phyloP scores from a whole-genome alignment of 2,329 filamentous ascomycete species.

The Penicillium decumbens region DNA sequence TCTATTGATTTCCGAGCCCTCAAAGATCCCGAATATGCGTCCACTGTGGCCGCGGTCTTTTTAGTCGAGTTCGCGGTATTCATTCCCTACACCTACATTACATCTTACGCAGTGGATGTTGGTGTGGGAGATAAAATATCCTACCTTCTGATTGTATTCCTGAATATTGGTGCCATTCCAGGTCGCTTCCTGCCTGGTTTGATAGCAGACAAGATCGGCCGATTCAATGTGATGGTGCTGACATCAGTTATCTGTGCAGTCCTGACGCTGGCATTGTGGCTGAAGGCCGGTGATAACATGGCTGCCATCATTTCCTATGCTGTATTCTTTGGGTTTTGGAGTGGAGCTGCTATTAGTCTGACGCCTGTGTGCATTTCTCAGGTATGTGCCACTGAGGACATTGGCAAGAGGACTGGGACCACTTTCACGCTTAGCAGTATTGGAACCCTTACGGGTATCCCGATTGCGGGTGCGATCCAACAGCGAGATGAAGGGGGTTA shows the following conservation, averaged over 20 bases:
- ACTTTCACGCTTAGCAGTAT: conserved; percentile 26
- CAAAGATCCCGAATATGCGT: conserved; percentile 21
- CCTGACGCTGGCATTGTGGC: conserved; percentile 23
- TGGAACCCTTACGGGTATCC: conserved; percentile 21
- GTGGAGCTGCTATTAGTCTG: conserved; percentile 36
- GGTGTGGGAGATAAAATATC: conserved; percentile 16
- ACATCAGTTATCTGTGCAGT: conserved; percentile 19
- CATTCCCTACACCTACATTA: conserved; percentile 26
- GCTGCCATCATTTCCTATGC: conserved; percentile 14
- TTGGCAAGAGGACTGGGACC: conserved; percentile 39
- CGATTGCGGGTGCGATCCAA: conserved; percentile 19
- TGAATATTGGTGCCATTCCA: conserved; percentile 24
- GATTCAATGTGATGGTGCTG: conserved; percentile 28
- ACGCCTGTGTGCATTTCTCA: conserved; percentile 45
- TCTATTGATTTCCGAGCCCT: conserved; percentile 24
- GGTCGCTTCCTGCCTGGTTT: conserved; percentile 24
- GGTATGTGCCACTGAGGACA: conserved; percentile 42
- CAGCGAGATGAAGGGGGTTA: conserved; percentile 9
- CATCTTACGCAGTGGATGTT: conserved; percentile 23
- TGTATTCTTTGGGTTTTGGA: conserved; percentile 33
- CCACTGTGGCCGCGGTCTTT: conserved; percentile 20
- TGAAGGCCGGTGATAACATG: conserved; percentile 7
- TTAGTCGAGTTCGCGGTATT: conserved; percentile 27
- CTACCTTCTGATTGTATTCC: conserved; percentile 25
- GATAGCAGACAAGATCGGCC: conserved; percentile 25